A percentile compares a stretch with the other conserved stretches of the same genome.
phyloP scores from a whole-genome alignment of 129 eudicot genomes.

The Glebionis coronaria region DNA sequence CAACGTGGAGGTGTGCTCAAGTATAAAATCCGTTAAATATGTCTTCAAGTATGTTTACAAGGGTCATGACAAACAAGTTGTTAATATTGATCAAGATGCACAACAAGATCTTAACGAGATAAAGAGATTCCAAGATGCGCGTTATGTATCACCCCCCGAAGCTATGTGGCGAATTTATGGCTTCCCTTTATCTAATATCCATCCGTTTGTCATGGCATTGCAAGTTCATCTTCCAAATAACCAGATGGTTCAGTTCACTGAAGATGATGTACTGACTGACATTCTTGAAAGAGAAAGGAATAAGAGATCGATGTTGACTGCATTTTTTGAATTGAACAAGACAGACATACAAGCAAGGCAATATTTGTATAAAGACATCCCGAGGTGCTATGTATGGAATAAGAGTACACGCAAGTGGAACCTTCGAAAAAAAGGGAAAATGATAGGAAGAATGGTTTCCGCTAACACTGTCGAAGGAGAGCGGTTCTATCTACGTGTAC shows the following conservation, averaged over 20 bases:
- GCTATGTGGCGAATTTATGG: neutral
- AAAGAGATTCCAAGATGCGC: neutral
- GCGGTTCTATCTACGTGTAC: neutral
- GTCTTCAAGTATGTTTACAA: neutral
- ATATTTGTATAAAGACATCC: neutral
- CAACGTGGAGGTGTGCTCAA: constrained; percentile 20
- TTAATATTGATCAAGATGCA: neutral
- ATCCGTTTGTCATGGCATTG: neutral
- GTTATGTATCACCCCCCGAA: neutral
- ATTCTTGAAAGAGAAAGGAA: neutral
- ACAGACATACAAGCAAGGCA: neutral
- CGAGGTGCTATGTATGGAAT: neutral
- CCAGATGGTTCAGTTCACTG: neutral
- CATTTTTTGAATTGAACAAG: neutral
- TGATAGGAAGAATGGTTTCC: neutral
- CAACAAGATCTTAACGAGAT: no score
- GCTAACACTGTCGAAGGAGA: neutral
- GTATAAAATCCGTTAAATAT: neutral
- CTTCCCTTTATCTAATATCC: neutral
- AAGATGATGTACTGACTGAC: neutral
- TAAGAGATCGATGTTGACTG: neutral
- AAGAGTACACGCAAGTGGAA: neutral
- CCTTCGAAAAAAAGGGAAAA: neutral
- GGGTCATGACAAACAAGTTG: neutral
- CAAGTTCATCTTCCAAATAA: neutral